Conservation (phyloP, 352 stramenopile species). For the Globisporangium heterothallicum region DNA sequence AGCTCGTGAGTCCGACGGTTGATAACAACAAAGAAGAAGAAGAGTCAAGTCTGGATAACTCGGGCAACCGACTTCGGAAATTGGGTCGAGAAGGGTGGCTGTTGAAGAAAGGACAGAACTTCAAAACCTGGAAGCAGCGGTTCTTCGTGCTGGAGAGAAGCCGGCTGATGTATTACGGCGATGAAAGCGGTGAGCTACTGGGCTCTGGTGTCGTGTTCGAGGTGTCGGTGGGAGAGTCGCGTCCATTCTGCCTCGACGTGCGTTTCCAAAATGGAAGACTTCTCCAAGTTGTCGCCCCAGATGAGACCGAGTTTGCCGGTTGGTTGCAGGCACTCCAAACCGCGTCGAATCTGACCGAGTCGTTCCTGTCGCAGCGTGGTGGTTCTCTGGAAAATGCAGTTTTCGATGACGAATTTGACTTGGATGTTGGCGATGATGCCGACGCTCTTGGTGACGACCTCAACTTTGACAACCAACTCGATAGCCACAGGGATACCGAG, state of each 20-base stretch:
- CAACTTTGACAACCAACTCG: constrained; percentile 29
- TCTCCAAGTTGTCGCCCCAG: constrained; percentile 55
- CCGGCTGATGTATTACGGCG: constrained; percentile 51
- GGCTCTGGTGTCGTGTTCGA: constrained; percentile 69
- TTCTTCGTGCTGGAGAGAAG: constrained; percentile 72
- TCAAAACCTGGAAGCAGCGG: constrained; percentile 82
- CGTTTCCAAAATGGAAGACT: constrained; percentile 72
- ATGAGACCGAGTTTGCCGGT: constrained; percentile 40
- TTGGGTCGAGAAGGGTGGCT: constrained; percentile 45
- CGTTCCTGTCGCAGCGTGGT: constrained; percentile 41
- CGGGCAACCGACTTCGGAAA: background rate
- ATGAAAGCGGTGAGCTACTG: constrained; percentile 30
- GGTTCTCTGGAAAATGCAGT: constrained; percentile 14
- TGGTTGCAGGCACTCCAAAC: constrained; percentile 49
- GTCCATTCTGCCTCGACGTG: constrained; percentile 60
- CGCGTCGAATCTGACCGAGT: constrained; percentile 61
- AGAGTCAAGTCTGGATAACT: constrained; percentile 3
- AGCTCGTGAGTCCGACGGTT: constrained; percentile 4
- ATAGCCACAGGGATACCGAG: constrained; percentile 24
- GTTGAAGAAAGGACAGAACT: constrained; percentile 74
- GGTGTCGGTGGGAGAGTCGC: constrained; percentile 41
- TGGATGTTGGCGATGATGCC: constrained; percentile 24
- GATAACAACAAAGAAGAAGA: constrained; percentile 16
- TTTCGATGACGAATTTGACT: constrained; percentile 57
- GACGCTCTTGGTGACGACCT: constrained; percentile 13